Evolutionary conservation across 352 stramenopile species (phyloP).

Genomic region (Phytophthora litchii): DNA sequence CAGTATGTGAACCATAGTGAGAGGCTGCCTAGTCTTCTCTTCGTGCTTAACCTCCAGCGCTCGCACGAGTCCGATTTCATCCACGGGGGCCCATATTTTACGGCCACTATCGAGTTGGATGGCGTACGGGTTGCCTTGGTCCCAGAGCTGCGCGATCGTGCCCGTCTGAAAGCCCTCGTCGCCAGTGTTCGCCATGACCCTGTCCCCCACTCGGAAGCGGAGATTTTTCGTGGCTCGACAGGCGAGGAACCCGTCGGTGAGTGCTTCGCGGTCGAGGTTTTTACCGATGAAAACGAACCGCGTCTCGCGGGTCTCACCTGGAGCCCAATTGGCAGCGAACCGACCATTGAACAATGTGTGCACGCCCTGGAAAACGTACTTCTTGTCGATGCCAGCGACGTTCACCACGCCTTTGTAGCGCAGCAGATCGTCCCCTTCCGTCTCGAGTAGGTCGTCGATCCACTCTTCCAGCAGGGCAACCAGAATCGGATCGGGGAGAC

Average conservation of each 20-base stretch:
- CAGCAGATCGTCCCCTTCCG: conserved; percentile 91
- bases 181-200: conserved; percentile 44
- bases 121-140: conserved; percentile 55
- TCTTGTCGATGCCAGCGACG: conserved; percentile 92
- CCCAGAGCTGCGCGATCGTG: conserved; percentile 49
- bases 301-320: conserved; percentile 80
- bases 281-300: conserved; percentile 97
- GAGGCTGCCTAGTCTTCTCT: conserved; percentile 14
- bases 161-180: conserved; percentile 46
- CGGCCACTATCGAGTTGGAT: conserved; percentile 45
- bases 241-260: conserved; percentile 53
- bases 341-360: conserved; percentile 96
- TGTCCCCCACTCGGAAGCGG: conserved; percentile 51
- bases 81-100: conserved; percentile 52
- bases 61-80: conserved; percentile 45
- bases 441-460: conserved; percentile 93
- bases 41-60: conserved; percentile 20
- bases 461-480: conserved; percentile 95
- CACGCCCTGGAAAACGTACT: conserved; percentile 97
- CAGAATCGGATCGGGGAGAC: conserved; percentile 65
- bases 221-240: conserved; percentile 41
- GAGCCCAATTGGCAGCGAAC: conserved; percentile 83
- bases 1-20: conserved; percentile 35
- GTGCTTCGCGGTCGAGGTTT: conserved; percentile 69
- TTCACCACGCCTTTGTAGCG: conserved; percentile 94